These are phyloP conservation scores for Beauveria australis DNA, from an alignment of 2,329 filamentous ascomycete genomes.

Conservation along the genomic window DNA sequence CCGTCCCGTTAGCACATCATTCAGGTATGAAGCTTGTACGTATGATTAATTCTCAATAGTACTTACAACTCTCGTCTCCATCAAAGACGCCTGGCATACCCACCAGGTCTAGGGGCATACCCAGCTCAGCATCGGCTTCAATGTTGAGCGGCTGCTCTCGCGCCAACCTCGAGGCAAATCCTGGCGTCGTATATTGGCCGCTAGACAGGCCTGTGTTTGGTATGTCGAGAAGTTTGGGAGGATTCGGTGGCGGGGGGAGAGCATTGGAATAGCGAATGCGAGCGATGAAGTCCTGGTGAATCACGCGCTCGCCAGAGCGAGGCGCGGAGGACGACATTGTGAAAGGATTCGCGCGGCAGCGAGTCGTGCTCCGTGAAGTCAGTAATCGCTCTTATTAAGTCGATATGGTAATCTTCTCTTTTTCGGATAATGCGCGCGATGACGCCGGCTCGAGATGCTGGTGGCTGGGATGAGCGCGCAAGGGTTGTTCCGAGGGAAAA, in stretches of 20 bases:
- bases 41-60: background rate
- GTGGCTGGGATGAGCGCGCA: background rate
- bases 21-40: background rate
- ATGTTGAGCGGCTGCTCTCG: conserved; percentile 92
- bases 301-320: conserved; percentile 47
- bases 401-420: conserved; percentile 4
- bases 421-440: conserved; percentile 13
- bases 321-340: conserved; percentile 27
- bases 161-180: conserved; percentile 81
- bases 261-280: conserved; percentile 93
- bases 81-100: conserved; percentile 93
- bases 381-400: background rate
- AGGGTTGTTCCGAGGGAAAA: conserved; percentile 7
- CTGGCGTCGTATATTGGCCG: conserved; percentile 81
- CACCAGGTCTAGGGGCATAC: conserved; percentile 93
- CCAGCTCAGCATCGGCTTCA: conserved; percentile 93
- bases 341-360: conserved; percentile 9
- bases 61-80: conserved; percentile 83
- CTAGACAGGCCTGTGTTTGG: conserved; percentile 84
- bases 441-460: background rate
- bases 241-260: conserved; percentile 85
- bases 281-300: conserved; percentile 95
- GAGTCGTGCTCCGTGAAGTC: background rate
- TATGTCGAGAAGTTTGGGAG: conserved; percentile 94
- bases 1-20: conserved; percentile 10